Percentiles rank a stretch among this genome's conserved stretches.
Conservation (phyloP, 495 filamentous ascomycete genomes). For the Penicillium silybi region DNA sequence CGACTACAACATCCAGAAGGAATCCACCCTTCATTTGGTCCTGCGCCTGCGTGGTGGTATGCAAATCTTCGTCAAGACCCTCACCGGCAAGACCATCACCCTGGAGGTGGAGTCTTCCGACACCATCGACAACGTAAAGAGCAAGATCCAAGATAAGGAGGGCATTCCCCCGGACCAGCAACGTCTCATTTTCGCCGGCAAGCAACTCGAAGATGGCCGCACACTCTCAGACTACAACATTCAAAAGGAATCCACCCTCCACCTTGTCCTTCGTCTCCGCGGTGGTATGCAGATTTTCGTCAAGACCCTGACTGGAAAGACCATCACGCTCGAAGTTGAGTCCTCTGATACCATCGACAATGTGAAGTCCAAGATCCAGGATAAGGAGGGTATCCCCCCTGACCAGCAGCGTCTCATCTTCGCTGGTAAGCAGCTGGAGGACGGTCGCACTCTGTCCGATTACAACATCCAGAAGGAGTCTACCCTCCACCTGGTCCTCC, state of each 20-base stretch:
- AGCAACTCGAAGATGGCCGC: conserved; percentile 88
- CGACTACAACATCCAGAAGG: conserved; percentile 74
- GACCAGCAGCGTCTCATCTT: conserved; percentile 90
- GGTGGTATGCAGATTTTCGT: conserved; percentile 98
- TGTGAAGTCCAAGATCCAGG: conserved; percentile 89
- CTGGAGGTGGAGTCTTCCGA: conserved; percentile 73
- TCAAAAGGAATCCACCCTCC: conserved; percentile 97
- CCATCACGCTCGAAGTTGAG: conserved; percentile 87
- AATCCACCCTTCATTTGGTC: conserved; percentile 65
- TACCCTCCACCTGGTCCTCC: conserved; percentile 82
- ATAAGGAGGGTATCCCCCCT: conserved; percentile 87
- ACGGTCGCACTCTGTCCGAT: conserved; percentile 77
- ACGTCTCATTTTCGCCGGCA: conserved; percentile 93
- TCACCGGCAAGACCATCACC: conserved; percentile 70
- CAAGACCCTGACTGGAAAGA: conserved; percentile 91
- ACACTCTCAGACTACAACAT: conserved; percentile 99
- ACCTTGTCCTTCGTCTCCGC: conserved; percentile 93
- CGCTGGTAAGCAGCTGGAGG: conserved; percentile 86
- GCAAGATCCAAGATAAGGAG: conserved; percentile 97
- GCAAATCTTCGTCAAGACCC: conserved; percentile 71
- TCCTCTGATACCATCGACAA: conserved; percentile 90
- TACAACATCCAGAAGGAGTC: conserved; percentile 96
- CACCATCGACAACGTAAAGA: conserved; percentile 98
- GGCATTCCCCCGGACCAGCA: conserved; percentile 94
- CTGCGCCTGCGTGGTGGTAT: conserved; percentile 72